phyloP scores from a whole-genome alignment of 768 basidiomycete genomes.

The Flagelloscypha sp. region DNA sequence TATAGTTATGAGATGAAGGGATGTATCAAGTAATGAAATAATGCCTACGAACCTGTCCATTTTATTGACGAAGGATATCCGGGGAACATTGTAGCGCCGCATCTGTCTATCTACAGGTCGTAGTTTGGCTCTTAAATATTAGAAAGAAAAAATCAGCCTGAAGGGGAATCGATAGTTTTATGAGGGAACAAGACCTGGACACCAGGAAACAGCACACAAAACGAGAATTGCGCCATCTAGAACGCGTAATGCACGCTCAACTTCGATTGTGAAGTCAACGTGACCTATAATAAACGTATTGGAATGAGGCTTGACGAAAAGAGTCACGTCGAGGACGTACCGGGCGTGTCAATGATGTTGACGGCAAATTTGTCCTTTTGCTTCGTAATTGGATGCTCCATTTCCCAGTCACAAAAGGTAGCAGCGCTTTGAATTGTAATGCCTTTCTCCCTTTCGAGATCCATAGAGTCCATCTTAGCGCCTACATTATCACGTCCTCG shows the following conservation, averaged over 20 bases:
- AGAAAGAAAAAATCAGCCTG: background rate
- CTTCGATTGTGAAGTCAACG: conserved; percentile 99
- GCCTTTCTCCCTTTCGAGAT: conserved; percentile 95
- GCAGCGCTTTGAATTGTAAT: conserved; percentile 99
- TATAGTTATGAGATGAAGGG: background rate
- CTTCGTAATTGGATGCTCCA: conserved; percentile 49
- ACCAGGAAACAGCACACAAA: conserved; percentile 92
- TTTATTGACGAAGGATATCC: conserved; percentile 96
- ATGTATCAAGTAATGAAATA: background rate
- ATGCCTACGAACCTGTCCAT: conserved; percentile 72
- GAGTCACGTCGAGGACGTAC: conserved; percentile 36
- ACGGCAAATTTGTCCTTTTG: conserved; percentile 80
- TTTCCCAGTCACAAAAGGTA: conserved; percentile 95
- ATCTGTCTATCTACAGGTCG: conserved; percentile 98
- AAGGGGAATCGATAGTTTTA: background rate
- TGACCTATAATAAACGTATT: conserved; percentile 54
- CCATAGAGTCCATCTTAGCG: conserved; percentile 99
- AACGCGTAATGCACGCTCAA: conserved; percentile 92
- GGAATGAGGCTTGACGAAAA: conserved; percentile 1
- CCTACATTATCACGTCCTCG: conserved; percentile 92
- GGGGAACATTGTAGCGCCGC: conserved; percentile 92
- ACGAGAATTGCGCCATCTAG: conserved; percentile 96
- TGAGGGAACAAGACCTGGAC: conserved; percentile 59
- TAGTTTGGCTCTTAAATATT: conserved; percentile 78
- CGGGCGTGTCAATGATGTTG: conserved; percentile 98